Base-by-base conservation (phyloP, 2,329 filamentous ascomycete genomes). In the Aspergillus sp. region DNA sequence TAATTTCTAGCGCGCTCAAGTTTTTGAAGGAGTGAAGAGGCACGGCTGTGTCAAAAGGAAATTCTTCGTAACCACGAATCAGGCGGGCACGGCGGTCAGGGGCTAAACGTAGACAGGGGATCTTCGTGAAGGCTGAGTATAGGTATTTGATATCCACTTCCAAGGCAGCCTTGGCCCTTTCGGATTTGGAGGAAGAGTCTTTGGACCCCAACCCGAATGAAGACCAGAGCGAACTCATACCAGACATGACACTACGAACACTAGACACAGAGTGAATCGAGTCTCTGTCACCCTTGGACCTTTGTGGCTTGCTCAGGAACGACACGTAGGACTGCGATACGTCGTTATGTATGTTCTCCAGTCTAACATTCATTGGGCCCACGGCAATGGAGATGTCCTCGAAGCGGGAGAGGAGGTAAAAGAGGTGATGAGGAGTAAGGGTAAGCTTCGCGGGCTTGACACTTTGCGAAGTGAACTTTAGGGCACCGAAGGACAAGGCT, bases 21-120 rank as follows among this genome's bases (percentile, higher is more conserved):
- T 98, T 99, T 78, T 99, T 98, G 84, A 99, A 98, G 8, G 90
- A 90, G 73, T 96, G 89, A n/a, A 99, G 82, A 19, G 95, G 95
- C 31, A 99, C 95, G 19, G 95, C 95, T 23, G 91, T 96, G 75
- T 99, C 95, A 74, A 98, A 97, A 3, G 95, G 95, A 66, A 98
- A 99, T 75, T 97, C 93, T 75, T 99, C 95, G 71, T 95, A 98
- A 27, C 93, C 93, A 64, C 88, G 85, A 66, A 99, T 97, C 60
- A 97, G 81, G 53, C 90, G 88, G 49, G 93, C 93, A 65, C 91
- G 90, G 80, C 92, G 93, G 75, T 99, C 95, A n/a, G 93, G 93
- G 27, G 93, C 88, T 55, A 99, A 81, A 63, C 89, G 87, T 62
- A 99, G 81, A 70, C 91, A 96, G 0, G 95, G 95, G 44, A 99